phyloP scores from a whole-genome alignment of 2,329 filamentous ascomycete species.

The Claviceps citrina region DNA sequence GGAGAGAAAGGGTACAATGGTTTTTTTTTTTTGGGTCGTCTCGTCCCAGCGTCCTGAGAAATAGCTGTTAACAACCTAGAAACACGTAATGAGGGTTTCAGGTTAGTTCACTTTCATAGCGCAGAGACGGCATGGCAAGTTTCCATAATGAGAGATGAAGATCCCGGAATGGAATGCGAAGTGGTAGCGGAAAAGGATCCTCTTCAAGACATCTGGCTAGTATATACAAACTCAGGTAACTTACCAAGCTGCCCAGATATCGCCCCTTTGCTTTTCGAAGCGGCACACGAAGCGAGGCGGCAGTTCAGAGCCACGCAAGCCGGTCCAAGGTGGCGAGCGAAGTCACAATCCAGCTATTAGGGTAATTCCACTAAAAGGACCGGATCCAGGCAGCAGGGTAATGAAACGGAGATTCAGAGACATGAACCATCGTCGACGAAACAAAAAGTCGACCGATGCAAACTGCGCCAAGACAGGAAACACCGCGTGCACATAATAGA shows the following conservation, averaged over 20 bases:
- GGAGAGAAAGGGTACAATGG: background rate
- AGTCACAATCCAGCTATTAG: constrained; percentile 11
- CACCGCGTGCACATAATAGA: constrained; percentile 7
- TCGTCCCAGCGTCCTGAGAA: background rate
- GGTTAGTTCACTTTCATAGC: constrained; percentile 1
- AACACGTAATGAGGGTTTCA: background rate
- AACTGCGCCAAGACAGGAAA: constrained; percentile 13
- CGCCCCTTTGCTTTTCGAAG: constrained; percentile 12
- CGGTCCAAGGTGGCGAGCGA: constrained; percentile 5
- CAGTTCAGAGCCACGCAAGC: constrained; percentile 8
- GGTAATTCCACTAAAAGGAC: constrained; percentile 15
- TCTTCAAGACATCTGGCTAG: constrained; percentile 28
- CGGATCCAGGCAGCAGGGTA: constrained; percentile 21
- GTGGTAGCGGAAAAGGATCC: constrained; percentile 14
- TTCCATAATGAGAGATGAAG: background rate
- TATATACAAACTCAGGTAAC: constrained; percentile 38
- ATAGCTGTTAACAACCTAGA: background rate
- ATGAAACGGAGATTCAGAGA: constrained; percentile 10
- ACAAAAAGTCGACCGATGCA: constrained; percentile 5
- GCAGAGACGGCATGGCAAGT: background rate
- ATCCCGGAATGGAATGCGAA: constrained; percentile 1
- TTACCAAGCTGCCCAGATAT: constrained; percentile 39
- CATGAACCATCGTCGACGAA: constrained; percentile 1
- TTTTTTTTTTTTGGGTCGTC: background rate
- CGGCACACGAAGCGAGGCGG: constrained; percentile 8